These are phyloP conservation scores for Mortierella hygrophila DNA, from an alignment of 192 early-diverging fungal species.

Conservation along the genomic window DNA sequence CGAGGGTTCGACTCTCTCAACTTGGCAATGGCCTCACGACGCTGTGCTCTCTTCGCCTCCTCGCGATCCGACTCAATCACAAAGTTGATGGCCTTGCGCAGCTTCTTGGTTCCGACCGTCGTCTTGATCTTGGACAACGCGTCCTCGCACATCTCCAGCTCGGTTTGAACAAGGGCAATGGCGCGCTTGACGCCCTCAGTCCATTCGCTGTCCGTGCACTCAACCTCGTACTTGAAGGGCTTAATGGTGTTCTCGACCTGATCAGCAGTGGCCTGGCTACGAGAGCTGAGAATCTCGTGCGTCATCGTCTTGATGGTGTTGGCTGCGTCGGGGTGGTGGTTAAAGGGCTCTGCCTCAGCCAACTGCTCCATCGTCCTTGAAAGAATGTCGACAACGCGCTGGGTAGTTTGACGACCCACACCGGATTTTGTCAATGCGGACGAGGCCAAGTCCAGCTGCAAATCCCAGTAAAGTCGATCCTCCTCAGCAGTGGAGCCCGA, in stretches of 20 bases:
- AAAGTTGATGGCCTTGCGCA: conserved; percentile 88
- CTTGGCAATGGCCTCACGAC: conserved; percentile 39
- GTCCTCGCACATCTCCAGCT: conserved; percentile 82
- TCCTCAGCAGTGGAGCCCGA: conserved; percentile 59
- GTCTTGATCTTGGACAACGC: conserved; percentile 79
- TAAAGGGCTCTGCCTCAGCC: conserved; percentile 86
- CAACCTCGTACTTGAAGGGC: conserved; percentile 98
- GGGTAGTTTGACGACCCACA: conserved; percentile 91
- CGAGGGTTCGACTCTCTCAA: conserved; percentile 33
- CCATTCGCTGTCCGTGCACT: conserved; percentile 94
- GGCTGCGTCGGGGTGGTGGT: conserved; percentile 86
- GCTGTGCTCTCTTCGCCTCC: conserved; percentile 46
- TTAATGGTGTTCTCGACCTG: conserved; percentile 99
- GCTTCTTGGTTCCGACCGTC: conserved; percentile 80
- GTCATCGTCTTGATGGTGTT: conserved; percentile 85
- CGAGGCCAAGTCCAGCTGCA: conserved; percentile 85
- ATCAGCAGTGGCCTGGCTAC: conserved; percentile 92
- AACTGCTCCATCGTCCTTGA: conserved; percentile 85
- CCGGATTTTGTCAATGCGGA: conserved; percentile 95
- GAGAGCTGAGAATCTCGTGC: conserved; percentile 86
- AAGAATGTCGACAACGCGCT: conserved; percentile 92
- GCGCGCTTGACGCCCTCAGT: conserved; percentile 88
- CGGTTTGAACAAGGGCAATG: conserved; percentile 78
- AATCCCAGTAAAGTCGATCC: conserved; percentile 84
- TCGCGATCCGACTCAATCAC: conserved; percentile 80